These are phyloP conservation scores for Cladosporium sphaerospermum DNA, from an alignment of 2,329 filamentous ascomycete genomes.

Conservation along the genomic window DNA sequence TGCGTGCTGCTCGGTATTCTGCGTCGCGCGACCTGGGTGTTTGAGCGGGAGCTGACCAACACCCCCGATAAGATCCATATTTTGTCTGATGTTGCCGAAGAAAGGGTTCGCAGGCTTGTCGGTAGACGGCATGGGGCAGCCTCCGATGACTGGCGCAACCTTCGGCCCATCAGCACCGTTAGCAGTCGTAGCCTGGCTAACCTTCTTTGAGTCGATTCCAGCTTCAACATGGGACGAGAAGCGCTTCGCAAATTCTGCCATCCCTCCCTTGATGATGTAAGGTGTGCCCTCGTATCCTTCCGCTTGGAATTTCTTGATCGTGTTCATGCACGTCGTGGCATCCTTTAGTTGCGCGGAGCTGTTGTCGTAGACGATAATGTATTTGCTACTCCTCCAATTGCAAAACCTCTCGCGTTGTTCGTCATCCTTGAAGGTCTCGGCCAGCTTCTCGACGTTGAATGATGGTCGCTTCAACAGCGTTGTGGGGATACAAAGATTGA, in stretches of 20 bases:
- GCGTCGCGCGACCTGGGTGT: constrained; percentile 48
- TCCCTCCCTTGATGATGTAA: constrained; percentile 76
- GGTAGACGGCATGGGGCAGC: constrained; percentile 70
- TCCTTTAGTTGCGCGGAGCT: constrained; percentile 73
- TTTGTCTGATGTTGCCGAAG: constrained; percentile 92
- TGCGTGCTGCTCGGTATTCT: constrained; percentile 37
- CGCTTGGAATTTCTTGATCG: constrained; percentile 83
- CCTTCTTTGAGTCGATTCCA: constrained; percentile 15
- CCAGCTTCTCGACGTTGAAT: constrained; percentile 81
- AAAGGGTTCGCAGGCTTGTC: constrained; percentile 75
- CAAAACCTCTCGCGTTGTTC: constrained; percentile 66
- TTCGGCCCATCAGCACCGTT: constrained; percentile 48
- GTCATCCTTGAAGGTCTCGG: constrained; percentile 74
- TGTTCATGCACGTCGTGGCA: constrained; percentile 72
- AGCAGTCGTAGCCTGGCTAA: constrained; percentile 12
- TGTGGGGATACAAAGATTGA: constrained; percentile 93
- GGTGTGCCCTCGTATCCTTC: constrained; percentile 73
- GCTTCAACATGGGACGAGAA: constrained; percentile 61
- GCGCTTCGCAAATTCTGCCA: constrained; percentile 62
- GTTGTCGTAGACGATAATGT: constrained; percentile 83
- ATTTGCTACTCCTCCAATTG: constrained; percentile 65
- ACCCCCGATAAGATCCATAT: constrained; percentile 88
- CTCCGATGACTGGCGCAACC: constrained; percentile 76
- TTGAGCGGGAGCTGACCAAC: constrained; percentile 72
- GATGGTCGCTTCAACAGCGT: constrained; percentile 86